Percentiles rank a stretch among this genome's conserved stretches.
Conservation (phyloP, 2,329 filamentous ascomycete species). For the Rhinocladiella similis region DNA sequence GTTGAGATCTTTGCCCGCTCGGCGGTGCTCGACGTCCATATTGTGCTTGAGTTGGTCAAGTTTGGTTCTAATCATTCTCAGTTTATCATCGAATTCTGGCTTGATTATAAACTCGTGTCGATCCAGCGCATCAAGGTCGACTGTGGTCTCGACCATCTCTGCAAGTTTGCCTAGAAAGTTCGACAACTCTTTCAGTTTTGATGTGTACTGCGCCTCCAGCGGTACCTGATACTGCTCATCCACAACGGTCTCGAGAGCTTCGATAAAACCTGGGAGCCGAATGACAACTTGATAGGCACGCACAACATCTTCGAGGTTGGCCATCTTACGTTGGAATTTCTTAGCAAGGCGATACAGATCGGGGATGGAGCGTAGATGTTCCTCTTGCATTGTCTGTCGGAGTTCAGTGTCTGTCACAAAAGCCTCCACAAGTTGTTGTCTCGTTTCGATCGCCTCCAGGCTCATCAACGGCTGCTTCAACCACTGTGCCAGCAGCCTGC, state of each 20-base stretch:
- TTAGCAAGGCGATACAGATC: conserved; percentile 93
- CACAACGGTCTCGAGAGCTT: conserved; percentile 88
- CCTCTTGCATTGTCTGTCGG: conserved; percentile 93
- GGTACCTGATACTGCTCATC: conserved; percentile 90
- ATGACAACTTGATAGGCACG: conserved; percentile 93
- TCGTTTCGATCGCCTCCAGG: conserved; percentile 80
- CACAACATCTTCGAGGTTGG: conserved; percentile 93
- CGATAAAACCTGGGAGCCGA: conserved; percentile 84
- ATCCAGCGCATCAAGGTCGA: conserved; percentile 91
- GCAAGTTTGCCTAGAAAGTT: conserved; percentile 81
- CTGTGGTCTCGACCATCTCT: conserved; percentile 98
- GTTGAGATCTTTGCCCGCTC: conserved; percentile 75
- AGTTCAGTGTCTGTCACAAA: conserved; percentile 92
- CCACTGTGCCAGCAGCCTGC: conserved; percentile 89
- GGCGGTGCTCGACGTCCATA: conserved; percentile 78
- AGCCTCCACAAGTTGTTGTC: conserved; percentile 91
- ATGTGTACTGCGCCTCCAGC: conserved; percentile 82
- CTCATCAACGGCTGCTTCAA: conserved; percentile 97
- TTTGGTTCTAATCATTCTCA: conserved; percentile 86
- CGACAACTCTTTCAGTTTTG: conserved; percentile 73
- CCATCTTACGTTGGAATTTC: conserved; percentile 87
- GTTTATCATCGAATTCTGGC: conserved; percentile 88
- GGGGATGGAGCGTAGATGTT: conserved; percentile 87
- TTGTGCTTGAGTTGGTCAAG: conserved; percentile 79
- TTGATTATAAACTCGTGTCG: conserved; percentile 99